Evolutionary conservation across 495 filamentous ascomycete genomes (phyloP), one percentile per base, ranked within the genome.

Genomic region (Hyaloscypha bicolor): DNA sequence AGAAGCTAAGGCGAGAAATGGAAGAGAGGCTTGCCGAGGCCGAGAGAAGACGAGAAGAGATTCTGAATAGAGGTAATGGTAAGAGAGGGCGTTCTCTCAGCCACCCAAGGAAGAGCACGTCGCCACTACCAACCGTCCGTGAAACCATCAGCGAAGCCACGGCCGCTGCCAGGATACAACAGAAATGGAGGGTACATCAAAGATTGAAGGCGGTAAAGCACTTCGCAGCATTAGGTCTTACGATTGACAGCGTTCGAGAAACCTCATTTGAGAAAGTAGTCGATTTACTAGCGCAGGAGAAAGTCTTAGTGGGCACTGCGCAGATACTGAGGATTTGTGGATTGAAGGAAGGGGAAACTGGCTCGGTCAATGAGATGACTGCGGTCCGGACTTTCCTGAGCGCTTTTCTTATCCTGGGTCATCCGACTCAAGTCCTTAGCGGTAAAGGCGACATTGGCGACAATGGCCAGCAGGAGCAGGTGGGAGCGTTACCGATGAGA

Each of bases 361-460:
- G 87, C 1, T 87, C 88, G 0, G 81, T 92, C 56, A 86, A 89
- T 57, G 89, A 91, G 69, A 90, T 91, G 78, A 89, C 92, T 52
- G 89, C 91, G 9, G 90, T 94, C 30, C 86, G 94, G 72, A 97
- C 90, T 4, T 98, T 99, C 73, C 80, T 99, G 53, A 96, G 92
- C 75, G 92, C 93, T 51, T 98, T 92, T 78, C 81, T 99, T 22
- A 96, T 99, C 62, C 85, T 96, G 14, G 94, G 93, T 1, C 95
- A 99, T 79, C 93, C 96, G 1, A 82, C 87, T n/a, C 89, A 96
- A 70, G 93, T 97, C 56, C 79, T 99, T 57, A 95, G 90, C 77
- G 89, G 85, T 72, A 92, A 92, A 64, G 88, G 93, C 69, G 91
- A 90, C 16, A 87, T 88, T 71, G 76, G 75, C 60, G 78, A 90